Base-by-base conservation (phyloP, 768 basidiomycete species). In the Trametes maxima region DNA sequence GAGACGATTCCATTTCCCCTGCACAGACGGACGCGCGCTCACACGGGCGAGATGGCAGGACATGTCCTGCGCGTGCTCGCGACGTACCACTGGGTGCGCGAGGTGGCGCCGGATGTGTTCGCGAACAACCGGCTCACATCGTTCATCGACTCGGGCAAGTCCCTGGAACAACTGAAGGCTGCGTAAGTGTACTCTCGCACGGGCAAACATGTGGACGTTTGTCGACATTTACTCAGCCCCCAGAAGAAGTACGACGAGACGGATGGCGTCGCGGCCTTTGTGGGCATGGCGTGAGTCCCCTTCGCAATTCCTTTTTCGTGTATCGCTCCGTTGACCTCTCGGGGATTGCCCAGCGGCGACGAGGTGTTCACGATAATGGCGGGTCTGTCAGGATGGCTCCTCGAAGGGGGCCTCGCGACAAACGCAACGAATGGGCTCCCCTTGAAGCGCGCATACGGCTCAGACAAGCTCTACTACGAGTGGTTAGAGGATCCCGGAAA, bases 1-100 rank as follows among this genome's bases (percentile, higher is more conserved):
- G n/a, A n/a, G n/a, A n/a, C n/a, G n/a, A n/a, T n/a, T n/a, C n/a
- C n/a, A n/a, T n/a, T n/a, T n/a, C n/a, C n/a, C n/a, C n/a, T n/a
- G n/a, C n/a, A n/a, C n/a, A n/a, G n/a, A n/a, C n/a, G n/a, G n/a
- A n/a, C n/a, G n/a, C n/a, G n/a, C n/a, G n/a, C n/a, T n/a, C n/a
- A n/a, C n/a, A n/a, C n/a, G n/a, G n/a, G n/a, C n/a, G n/a, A n/a
- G n/a, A n/a, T n/a, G n/a, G 12, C 16, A 90, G 89, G 84, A 2
- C 90, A 90, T 66, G 79, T 83, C 37, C 80, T 93, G 47, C 85
- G 90, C 45, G 77, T 90, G 24, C 80, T 92, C 44, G 89, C 90
- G 13, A 89, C 89, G 0, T 88, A 90, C 67, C 89, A 92, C 70
- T 81, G 91, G 54, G 76, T 90, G 33, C 78, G 80, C 46, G 91